Percentiles rank a stretch among this genome's conserved stretches.
Evolutionary conservation across 2,329 filamentous ascomycete genomes (phyloP).

Genomic region (Fragosphaeria purpurea): DNA sequence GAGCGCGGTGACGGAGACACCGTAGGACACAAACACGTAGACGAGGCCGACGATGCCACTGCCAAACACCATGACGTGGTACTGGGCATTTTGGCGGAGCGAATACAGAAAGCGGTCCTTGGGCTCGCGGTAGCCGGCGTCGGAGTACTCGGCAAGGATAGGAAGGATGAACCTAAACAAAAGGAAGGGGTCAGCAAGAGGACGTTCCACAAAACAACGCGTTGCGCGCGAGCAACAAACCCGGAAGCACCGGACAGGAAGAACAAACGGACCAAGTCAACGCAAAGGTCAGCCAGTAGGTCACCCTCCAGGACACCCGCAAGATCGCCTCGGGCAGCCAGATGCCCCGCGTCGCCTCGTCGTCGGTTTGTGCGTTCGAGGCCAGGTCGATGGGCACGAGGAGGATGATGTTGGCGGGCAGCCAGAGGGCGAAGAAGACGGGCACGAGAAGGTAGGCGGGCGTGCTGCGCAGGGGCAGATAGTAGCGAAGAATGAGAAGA

Average conservation of each 20-base stretch:
- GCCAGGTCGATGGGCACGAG: conserved; percentile 94
- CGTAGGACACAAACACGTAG: conserved; percentile 74
- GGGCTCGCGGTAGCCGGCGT: conserved; percentile 84
- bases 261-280: conserved; percentile 65
- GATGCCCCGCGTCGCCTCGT: conserved; percentile 64
- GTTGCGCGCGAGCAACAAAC: neutral
- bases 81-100: conserved; percentile 75
- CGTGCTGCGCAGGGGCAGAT: conserved; percentile 80
- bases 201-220: neutral
- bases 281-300: conserved; percentile 94
- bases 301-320: conserved; percentile 84
- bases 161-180: conserved; percentile 72
- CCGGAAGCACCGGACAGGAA: neutral
- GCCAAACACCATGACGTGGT: conserved; percentile 70
- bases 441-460: conserved; percentile 83
- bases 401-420: conserved; percentile 83
- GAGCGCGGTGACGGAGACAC: conserved; percentile 60
- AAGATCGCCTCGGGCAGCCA: conserved; percentile 75
- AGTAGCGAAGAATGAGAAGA: conserved; percentile 77
- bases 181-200: neutral
- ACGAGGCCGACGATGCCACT: conserved; percentile 62
- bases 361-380: conserved; percentile 66
- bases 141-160: conserved; percentile 86
- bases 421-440: conserved; percentile 89
- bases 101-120: conserved; percentile 75